A percentile compares a stretch with the other conserved stretches of the same genome.
These are phyloP conservation scores for Torrubiellomyces zombiae DNA, from an alignment of 2,329 filamentous ascomycete genomes.

Conservation along the genomic window DNA sequence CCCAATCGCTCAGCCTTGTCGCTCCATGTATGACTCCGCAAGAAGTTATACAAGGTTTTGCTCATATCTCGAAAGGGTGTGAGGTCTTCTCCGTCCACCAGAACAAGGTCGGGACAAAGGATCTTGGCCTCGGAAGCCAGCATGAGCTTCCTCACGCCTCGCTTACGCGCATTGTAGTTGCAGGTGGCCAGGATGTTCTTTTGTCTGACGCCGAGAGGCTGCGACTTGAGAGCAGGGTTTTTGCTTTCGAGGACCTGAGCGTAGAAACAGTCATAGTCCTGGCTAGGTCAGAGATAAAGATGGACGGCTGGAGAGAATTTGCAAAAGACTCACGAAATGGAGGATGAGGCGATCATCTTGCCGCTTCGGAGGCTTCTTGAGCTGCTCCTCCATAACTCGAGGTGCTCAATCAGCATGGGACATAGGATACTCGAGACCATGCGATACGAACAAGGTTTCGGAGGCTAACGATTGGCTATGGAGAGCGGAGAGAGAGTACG, in stretches of 20 bases:
- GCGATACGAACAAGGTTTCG: too few relatives aligned
- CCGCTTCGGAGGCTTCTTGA: conserved; percentile 19
- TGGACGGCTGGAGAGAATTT: conserved; percentile 2
- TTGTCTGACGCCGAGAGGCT: conserved; percentile 74
- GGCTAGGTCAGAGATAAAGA: background rate
- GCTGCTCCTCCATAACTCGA: conserved; percentile 5
- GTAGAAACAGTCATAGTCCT: conserved; percentile 88
- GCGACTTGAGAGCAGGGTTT: conserved; percentile 52
- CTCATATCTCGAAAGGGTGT: conserved; percentile 73
- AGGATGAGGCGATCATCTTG: conserved; percentile 55
- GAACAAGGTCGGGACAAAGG: conserved; percentile 67
- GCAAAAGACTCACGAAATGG: conserved; percentile 52
- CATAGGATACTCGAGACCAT: too few relatives aligned
- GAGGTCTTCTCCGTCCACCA: conserved; percentile 76
- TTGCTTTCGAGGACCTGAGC: conserved; percentile 77
- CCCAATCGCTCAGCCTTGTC: conserved; percentile 64
- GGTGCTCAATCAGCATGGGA: too few relatives aligned
- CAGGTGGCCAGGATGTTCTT: conserved; percentile 87
- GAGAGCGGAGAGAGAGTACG: too few relatives aligned
- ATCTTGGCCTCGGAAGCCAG: conserved; percentile 66
- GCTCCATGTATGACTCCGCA: conserved; percentile 63
- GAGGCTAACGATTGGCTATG: too few relatives aligned
- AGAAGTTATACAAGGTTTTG: conserved; percentile 59
- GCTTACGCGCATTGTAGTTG: conserved; percentile 76
- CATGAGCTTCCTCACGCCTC: conserved; percentile 68